Base-by-base conservation (phyloP, 768 basidiomycete species). In the Coprinopsis strossmayeri region DNA sequence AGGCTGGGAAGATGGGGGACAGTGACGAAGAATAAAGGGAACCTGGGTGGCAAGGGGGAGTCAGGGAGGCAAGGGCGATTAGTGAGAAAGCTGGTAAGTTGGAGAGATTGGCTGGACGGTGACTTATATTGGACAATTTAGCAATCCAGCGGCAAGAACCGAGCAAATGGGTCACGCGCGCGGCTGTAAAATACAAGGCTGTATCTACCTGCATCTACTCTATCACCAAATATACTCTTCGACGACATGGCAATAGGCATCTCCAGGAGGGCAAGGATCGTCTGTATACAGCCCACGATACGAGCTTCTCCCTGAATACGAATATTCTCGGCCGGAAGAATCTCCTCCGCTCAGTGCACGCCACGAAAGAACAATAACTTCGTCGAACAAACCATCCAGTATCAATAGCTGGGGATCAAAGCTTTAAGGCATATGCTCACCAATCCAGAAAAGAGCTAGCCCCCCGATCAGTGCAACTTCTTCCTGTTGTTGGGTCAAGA, bases 381-480 rank as follows among this genome's bases (percentile, higher is more conserved):
- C 15, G 15, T 21, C 10, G 5, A n/a, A 25, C 32, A 46, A 10
- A 15, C 13, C 10, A 17, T 5, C 18, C 18, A 24, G 26, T 9
- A n/a, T 37, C 12, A 12, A 28, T 24, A 35, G 18, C 21, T n/a
- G 18, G 18, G 32, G 9, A 37, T n/a, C n/a, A 28, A 34, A 34
- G 18, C 7, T 1, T 5, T 3, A 35, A 4, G 12, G n/a, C 3
- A 18, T 27, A 27, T n/a, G 67, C 78, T 61, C 61, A 88, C 88
- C 85, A 43, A 89, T 69, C 84, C 85, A 90, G 60, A 86, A 78
- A 50, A 89, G 65, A 10, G 81, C 86, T 49, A 89, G 73, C 2
- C 82, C 81, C 3, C 70, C 80, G 52, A 91, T 83, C 63, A 91
- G 59, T 17, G 84, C 67, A 64, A 79, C 73, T 58, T 91, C 86